Evolutionary conservation across 2,329 filamentous ascomycete genomes (phyloP), one percentile per base, ranked within the genome.

Genomic region (Penicillium italicum): DNA sequence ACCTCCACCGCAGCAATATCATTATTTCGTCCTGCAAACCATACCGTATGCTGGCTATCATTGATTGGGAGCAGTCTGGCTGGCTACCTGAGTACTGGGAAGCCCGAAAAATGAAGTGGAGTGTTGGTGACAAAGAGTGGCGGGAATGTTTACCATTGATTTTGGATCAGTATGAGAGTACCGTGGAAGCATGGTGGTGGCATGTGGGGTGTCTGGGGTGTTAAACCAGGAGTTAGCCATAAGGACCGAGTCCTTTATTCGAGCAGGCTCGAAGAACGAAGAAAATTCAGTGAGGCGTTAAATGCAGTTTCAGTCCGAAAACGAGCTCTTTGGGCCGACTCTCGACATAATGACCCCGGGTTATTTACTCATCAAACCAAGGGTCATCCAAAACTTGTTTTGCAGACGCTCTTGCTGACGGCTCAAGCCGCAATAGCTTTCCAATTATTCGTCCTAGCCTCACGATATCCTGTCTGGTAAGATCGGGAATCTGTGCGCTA

Each of bases 341-440:
- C 18, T 38, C 18, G 5, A 18, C 5, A 3, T 7, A 12, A 38
- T 22, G 14, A 34, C 14, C 6, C 12, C 14, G n/a, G 16, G 8
- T 7, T 14, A 22, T 38, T 38, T 51, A 60, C 55, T 58, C 45
- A 49, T 63, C 53, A 38, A 67, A 65, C 63, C 62, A 69, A 55
- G 62, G 63, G 34, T 70, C 58, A 45, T 64, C 52, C 2, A 69
- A 42, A 43, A 70, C 40, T 41, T 68, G 51, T 38, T 53, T 63
- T 40, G 62, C 63, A 30, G 66, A 69, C 11, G 63, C 65, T 53
- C 66, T 64, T 50, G 57, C 54, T 18, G 60, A 67, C 31, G 65
- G 67, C 45, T 70, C 62, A 55, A 69, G 68, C 22, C 36, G 45
- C 56, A 69, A 54, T 33, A 69, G 55, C 8, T 30, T 62, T 50